Base-by-base conservation (phyloP, 805 yeast species). In the Wickerhamomyces subpelliculosus region DNA sequence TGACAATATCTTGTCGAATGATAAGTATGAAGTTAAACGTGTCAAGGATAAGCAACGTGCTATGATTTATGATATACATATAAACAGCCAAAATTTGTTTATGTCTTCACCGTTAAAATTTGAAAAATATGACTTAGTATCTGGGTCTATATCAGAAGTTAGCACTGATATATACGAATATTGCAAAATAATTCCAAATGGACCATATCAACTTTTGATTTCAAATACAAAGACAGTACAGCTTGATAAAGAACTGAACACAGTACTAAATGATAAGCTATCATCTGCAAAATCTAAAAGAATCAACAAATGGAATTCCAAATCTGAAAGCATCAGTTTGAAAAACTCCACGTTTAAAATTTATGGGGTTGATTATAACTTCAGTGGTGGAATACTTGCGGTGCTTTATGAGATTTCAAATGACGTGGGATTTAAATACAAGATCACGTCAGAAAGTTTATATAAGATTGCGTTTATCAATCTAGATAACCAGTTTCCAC, bases 241-340 rank as follows among this genome's bases (percentile, higher is more conserved):
- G 23, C 9, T 52, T 2, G 28, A 40, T 26, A 4, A 29, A 2
- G 12, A 30, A 2, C 31, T 44, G n/a, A 27, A 27, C 2, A 7
- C 39, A 0, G 19, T 35, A 1, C 18, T 29, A 12, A 54, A 52
- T 22, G 38, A 44, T 8, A 33, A 37, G 2, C 14, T 50, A 5
- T 42, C 39, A 13, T 46, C 53, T 4, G 25, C 42, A 2, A 9
- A 49, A 1, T 32, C 32, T 19, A 49, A 40, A 17, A 33, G 46
- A 10, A 17, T 52, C 4, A 34, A 37, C 11, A 42, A 31, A 20
- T 54, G 56, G 57, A 52, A 52, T 23, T 21, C 42, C 2, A 38
- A 37, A 12, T 49, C 35, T 40, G 52, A 54, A 35, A 56, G 52
- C 34, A 52, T 47, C 36, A 46, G 46, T 27, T 48, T 52, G 13